Base-by-base conservation (phyloP, 805 yeast species). In the Candida palmyrensis region DNA sequence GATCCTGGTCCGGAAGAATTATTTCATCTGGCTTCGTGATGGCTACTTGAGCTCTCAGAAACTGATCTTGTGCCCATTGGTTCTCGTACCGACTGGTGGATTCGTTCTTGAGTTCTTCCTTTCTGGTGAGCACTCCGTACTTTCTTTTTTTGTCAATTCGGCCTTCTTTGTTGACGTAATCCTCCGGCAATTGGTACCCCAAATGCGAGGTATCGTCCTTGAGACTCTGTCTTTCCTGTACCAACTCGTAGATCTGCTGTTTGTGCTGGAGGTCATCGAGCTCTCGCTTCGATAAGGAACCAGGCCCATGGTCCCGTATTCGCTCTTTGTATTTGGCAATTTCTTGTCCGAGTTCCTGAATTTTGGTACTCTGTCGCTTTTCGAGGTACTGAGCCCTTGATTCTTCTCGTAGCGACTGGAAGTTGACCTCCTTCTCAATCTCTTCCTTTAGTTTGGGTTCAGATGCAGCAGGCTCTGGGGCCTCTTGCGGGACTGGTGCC, bases 21-120 rank as follows among this genome's bases (percentile, higher is more conserved):
- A 72, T 63, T 30, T 65, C 67, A 44, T 71, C 75, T 15, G 59
- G 59, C 25, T 53, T 62, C 19, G 44, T 49, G 4, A 48, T 45
- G 25, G 49, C 36, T 35, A 53, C 53, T 28, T 60, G 57, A 6
- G 69, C 68, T 47, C 66, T 66, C 23, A 59, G 47, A 11, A 67
- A 49, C 43, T 77, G 82, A 24, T 71, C 75, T 2, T 48, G 37
- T 43, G 76, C 84, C 84, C 86, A 78, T 33, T 51, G 62, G 36
- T 49, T 55, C 14, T 54, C 61, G 35, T 54, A 50, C 14, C 39
- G 35, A 30, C 45, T 42, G 21, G 39, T 43, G 18, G 42, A 40
- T 15, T 38, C 36, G 22, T 47, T 44, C 5, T 53, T 53, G 16
- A 40, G 49, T n/a, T 43, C 34, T 8, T 12, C 26, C 29, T 67